A percentile compares a stretch with the other conserved stretches of the same genome.
Conservation (phyloP, 768 basidiomycete species). For the Punctularia strigosozonata region DNA sequence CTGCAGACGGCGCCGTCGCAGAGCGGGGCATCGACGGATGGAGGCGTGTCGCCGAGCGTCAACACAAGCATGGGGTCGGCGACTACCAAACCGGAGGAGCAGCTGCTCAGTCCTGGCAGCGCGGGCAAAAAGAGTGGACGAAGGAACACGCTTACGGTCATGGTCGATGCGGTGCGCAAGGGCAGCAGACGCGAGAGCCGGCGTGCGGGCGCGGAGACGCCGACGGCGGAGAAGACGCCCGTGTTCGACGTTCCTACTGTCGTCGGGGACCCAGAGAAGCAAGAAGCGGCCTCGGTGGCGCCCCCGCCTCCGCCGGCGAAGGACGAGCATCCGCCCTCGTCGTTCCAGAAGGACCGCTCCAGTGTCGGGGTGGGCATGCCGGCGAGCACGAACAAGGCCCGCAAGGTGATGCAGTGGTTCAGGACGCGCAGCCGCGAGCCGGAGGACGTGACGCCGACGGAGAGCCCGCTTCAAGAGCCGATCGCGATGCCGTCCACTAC, state of each 20-base stretch:
- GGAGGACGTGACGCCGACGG: conserved; percentile 9
- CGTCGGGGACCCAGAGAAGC: neutral
- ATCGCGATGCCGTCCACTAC: too few relatives aligned
- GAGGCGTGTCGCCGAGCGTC: neutral
- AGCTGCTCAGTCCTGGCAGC: conserved; percentile 25
- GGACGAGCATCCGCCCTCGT: conserved; percentile 9
- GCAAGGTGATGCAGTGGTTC: conserved; percentile 99
- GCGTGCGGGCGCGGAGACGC: conserved; percentile 14
- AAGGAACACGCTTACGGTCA: conserved; percentile 78
- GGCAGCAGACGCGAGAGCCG: conserved; percentile 13
- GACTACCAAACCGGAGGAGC: conserved; percentile 15
- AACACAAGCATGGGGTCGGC: too few relatives aligned
- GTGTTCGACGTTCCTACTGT: neutral
- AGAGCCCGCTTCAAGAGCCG: neutral
- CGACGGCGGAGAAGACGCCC: conserved; percentile 20
- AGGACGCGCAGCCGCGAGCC: conserved; percentile 50
- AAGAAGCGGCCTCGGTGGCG: neutral
- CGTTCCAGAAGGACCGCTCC: conserved; percentile 13
- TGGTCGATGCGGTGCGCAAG: conserved; percentile 69
- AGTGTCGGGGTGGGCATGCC: conserved; percentile 30
- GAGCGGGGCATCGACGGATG: neutral
- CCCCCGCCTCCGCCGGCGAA: conserved; percentile 8
- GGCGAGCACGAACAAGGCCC: conserved; percentile 78
- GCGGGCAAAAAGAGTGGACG: conserved; percentile 47
- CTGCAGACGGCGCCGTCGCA: conserved; percentile 16